These are phyloP conservation scores for Aspergillus oerlinghausenensis DNA, from an alignment of 2,329 filamentous ascomycete species.

Conservation along the genomic window DNA sequence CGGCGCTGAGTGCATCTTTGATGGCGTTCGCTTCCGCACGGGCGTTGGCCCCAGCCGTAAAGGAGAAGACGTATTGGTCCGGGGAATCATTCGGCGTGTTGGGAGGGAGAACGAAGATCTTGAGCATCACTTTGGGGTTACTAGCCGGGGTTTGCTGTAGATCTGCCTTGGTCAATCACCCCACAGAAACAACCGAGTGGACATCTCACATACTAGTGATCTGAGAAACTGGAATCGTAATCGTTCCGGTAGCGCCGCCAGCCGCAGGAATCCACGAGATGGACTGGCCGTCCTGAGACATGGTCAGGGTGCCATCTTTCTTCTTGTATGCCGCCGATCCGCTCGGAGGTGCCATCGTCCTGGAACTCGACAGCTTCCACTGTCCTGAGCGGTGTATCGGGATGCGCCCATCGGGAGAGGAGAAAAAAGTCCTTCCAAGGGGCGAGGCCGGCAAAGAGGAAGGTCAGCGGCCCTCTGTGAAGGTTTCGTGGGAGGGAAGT, in stretches of 20 bases:
- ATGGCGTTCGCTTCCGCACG: conserved; percentile 79
- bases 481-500: conserved; percentile 7
- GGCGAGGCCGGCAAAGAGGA: conserved; percentile 13
- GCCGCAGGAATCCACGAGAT: conserved; percentile 77
- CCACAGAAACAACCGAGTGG: background rate
- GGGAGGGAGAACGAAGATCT: conserved; percentile 72
- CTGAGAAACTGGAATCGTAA: conserved; percentile 67
- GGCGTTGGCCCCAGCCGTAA: conserved; percentile 71
- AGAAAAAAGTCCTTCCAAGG: conserved; percentile 14
- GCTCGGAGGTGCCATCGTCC: conserved; percentile 47
- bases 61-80: conserved; percentile 77
- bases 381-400: conserved; percentile 29
- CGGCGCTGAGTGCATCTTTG: conserved; percentile 72
- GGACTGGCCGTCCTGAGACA: conserved; percentile 67
- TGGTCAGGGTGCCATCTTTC: conserved; percentile 78
- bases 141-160: conserved; percentile 89
- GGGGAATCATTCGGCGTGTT: conserved; percentile 37
- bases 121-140: conserved; percentile 88
- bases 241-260: conserved; percentile 55
- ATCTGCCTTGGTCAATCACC: conserved; percentile 49
- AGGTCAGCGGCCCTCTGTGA: conserved; percentile 17
- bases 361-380: conserved; percentile 35
- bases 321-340: conserved; percentile 85
- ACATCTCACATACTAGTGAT: conserved; percentile 68
- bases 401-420: conserved; percentile 33